Conservation (phyloP, 441 rosid genomes). For the Euphorbia schlechtendalii region DNA sequence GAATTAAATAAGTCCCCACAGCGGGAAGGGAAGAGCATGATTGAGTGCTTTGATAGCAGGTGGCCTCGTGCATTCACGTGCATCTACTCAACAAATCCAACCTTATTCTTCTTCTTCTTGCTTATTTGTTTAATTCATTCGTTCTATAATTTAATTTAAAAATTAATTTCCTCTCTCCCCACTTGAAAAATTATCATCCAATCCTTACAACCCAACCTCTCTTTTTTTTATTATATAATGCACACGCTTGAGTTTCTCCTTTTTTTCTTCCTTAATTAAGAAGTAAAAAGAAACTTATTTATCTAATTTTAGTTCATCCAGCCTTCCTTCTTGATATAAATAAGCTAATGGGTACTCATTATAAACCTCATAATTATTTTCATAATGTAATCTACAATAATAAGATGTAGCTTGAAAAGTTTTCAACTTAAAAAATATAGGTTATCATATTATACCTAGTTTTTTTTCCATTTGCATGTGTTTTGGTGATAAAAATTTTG, state of each 20-base stretch:
- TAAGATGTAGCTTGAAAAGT: no score
- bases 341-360: slow-evolving; percentile 21
- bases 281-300: no score
- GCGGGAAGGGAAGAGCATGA: slow-evolving; percentile 24
- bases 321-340: background rate
- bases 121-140: slow-evolving; percentile 9
- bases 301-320: background rate
- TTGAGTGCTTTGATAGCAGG: slow-evolving; percentile 20
- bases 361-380: slow-evolving; percentile 16
- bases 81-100: slow-evolving; percentile 27
- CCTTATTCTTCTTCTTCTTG: slow-evolving; percentile 28
- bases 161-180: slow-evolving; percentile 11
- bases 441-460: no score
- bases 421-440: no score
- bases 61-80: slow-evolving; percentile 59
- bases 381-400: no score
- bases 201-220: slow-evolving; percentile 22
- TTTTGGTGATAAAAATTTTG: no score
- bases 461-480: no score
- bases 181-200: slow-evolving; percentile 19
- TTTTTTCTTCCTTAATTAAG: no score
- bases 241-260: background rate
- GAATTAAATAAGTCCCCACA: slow-evolving; percentile 25
- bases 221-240: slow-evolving; percentile 18
- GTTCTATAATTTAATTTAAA: no score